Conservation (phyloP, 495 filamentous ascomycete genomes). For the Aspergillus homomorphus region DNA sequence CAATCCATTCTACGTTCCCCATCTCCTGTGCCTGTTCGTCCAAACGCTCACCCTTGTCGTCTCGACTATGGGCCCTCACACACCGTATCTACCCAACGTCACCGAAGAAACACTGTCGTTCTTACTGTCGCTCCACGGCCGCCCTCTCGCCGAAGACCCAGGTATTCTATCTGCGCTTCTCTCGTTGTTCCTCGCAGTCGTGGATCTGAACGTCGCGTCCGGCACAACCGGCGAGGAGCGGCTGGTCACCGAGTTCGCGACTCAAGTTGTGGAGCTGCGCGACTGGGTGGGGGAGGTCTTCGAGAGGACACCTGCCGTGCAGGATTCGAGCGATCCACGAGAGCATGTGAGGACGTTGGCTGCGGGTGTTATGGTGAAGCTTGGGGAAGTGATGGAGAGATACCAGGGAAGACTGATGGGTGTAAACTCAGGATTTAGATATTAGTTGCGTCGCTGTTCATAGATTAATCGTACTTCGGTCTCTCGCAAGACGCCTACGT, state of each 20-base stretch:
- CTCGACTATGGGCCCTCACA: constrained; percentile 48
- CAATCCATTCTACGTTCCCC: constrained; percentile 43
- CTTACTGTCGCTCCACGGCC: constrained; percentile 43
- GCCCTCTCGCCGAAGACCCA: constrained; percentile 51
- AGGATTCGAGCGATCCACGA: constrained; percentile 40
- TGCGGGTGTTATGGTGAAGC: constrained; percentile 76
- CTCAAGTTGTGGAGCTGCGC: constrained; percentile 38
- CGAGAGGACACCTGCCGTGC: constrained; percentile 53
- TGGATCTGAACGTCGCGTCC: constrained; percentile 70
- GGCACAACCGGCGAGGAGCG: constrained; percentile 58
- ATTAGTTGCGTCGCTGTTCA: too few species aligned
- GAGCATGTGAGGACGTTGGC: constrained; percentile 55
- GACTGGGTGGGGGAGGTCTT: constrained; percentile 61
- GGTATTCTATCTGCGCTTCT: constrained; percentile 69
- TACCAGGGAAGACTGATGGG: constrained; percentile 63
- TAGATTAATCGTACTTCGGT: too few species aligned
- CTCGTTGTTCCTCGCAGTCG: constrained; percentile 71
- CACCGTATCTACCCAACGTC: constrained; percentile 40
- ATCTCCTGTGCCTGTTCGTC: constrained; percentile 49
- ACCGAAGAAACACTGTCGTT: constrained; percentile 46
- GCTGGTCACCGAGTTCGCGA: constrained; percentile 57
- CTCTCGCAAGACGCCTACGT: too few species aligned
- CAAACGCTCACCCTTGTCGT: constrained; percentile 51
- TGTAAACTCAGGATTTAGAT: constrained; percentile 47
- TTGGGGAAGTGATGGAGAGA: constrained; percentile 76